Evolutionary conservation across 768 basidiomycete species (phyloP).

Genomic region (Leccinum subgranulosum): DNA sequence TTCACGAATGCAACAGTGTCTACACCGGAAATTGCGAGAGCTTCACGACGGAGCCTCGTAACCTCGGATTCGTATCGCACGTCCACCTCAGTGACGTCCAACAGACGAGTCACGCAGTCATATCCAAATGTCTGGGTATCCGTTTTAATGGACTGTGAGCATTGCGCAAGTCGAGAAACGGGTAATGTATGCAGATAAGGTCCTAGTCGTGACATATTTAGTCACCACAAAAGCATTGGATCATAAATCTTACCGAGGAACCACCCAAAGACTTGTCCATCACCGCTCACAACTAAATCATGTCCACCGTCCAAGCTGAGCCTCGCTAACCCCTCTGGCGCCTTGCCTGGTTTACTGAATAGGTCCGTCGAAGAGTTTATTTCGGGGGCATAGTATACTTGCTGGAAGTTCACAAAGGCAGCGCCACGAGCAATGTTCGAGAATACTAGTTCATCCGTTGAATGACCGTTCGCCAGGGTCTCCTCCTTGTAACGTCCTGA

Average conservation of each 20-base stretch:
- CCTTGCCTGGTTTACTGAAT: slow-evolving; percentile 71
- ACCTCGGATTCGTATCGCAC: slow-evolving; percentile 63
- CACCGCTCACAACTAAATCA: slow-evolving; percentile 58
- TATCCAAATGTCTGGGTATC: slow-evolving; percentile 61
- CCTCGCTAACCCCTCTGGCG: slow-evolving; percentile 56
- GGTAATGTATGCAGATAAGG: slow-evolving; percentile 50
- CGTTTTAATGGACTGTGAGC: slow-evolving; percentile 43
- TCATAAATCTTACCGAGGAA: slow-evolving; percentile 52
- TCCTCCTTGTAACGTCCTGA: slow-evolving; percentile 46
- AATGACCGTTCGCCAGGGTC: slow-evolving; percentile 51
- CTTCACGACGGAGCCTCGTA: slow-evolving; percentile 53
- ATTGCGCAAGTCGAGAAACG: slow-evolving; percentile 48
- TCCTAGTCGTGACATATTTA: slow-evolving; percentile 9
- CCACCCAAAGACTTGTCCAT: slow-evolving; percentile 70
- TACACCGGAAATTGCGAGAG: slow-evolving; percentile 21
- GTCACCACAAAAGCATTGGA: neutral
- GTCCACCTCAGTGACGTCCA: slow-evolving; percentile 57
- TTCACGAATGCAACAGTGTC: slow-evolving; percentile 60
- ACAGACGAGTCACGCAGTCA: slow-evolving; percentile 51
- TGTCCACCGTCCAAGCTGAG: slow-evolving; percentile 75
- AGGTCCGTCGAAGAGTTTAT: slow-evolving; percentile 43
- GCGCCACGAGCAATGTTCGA: slow-evolving; percentile 40
- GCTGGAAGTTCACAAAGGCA: slow-evolving; percentile 68
- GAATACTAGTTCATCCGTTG: slow-evolving; percentile 55
- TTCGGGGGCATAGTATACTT: slow-evolving; percentile 58